Percentiles rank a stretch among this genome's conserved stretches.
These are phyloP conservation scores for Cystoisospora suis DNA, from an alignment of 169 alveolate genomes.

Conservation along the genomic window DNA sequence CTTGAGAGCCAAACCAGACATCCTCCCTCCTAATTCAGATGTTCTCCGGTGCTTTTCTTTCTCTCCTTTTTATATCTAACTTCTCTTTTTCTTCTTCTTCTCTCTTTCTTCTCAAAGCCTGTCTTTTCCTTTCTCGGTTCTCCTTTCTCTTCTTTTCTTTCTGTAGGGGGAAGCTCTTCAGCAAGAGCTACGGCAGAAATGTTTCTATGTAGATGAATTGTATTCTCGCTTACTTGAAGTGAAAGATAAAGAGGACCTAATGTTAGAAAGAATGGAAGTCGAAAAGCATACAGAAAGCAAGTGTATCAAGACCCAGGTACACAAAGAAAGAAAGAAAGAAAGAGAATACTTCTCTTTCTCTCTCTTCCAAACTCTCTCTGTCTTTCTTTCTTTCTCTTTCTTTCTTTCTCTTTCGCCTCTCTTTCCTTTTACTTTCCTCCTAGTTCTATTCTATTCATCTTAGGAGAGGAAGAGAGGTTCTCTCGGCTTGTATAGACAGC, in stretches of 20 bases:
- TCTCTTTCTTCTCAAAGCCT: too few species aligned
- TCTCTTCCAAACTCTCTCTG: neutral
- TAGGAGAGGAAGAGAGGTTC: neutral
- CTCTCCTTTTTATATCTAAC: too few species aligned
- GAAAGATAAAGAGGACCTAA: neutral
- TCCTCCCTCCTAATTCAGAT: too few species aligned
- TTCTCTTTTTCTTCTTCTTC: too few species aligned
- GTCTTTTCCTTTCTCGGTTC: too few species aligned
- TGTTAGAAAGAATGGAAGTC: neutral
- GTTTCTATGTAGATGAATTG: neutral
- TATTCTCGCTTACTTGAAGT: neutral
- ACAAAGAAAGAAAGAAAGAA: neutral
- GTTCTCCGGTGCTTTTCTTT: too few species aligned
- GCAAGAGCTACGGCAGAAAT: neutral
- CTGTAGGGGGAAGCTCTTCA: neutral
- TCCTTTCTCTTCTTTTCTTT: too few species aligned
- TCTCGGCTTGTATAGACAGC: neutral
- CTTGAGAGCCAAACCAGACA: too few species aligned
- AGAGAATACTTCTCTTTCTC: neutral
- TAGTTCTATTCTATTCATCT: neutral
- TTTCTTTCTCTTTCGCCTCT: neutral
- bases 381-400: neutral
- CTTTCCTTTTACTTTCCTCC: neutral
- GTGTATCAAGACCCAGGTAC: neutral
- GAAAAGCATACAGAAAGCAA: neutral